A percentile compares a stretch with the other conserved stretches of the same genome.
These are phyloP conservation scores for Neurospora africana DNA, from an alignment of 495 filamentous ascomycete species.

Conservation along the genomic window DNA sequence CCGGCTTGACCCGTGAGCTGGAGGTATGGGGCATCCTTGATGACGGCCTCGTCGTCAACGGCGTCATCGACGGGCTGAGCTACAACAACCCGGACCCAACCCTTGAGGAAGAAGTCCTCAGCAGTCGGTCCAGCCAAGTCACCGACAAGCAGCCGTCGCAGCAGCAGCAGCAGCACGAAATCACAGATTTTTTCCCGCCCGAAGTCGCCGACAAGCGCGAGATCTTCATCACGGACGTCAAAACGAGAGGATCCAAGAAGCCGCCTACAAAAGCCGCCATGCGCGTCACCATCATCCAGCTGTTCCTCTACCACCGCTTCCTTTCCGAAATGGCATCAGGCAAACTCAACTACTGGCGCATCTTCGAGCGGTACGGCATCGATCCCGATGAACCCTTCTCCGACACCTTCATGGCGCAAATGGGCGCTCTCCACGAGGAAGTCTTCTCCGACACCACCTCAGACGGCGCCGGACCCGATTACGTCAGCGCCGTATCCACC, in stretches of 20 bases:
- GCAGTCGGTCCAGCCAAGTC: constrained; percentile 16
- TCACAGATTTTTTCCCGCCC: constrained; percentile 13
- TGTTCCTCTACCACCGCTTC: constrained; percentile 87
- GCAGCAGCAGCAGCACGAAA: constrained; percentile 18
- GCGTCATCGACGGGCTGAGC: constrained; percentile 80
- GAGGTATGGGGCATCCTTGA: constrained; percentile 78
- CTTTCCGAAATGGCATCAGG: constrained; percentile 62
- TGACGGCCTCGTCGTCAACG: constrained; percentile 75
- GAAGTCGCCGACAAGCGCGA: constrained; percentile 13
- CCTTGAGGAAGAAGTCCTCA: constrained; percentile 45
- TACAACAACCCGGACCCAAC: constrained; percentile 63
- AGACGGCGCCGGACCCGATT: background rate
- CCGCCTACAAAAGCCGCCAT: constrained; percentile 59
- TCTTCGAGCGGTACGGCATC: constrained; percentile 63
- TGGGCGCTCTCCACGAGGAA: constrained; percentile 57
- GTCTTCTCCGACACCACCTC: constrained; percentile 32
- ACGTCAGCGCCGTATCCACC: constrained; percentile 23
- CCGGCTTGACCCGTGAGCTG: constrained; percentile 77
- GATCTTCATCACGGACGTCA: constrained; percentile 79
- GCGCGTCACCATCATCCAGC: constrained; percentile 69
- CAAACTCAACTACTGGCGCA: constrained; percentile 51
- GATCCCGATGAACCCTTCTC: constrained; percentile 56
- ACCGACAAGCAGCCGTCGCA: constrained; percentile 8
- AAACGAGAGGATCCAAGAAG: constrained; percentile 58
- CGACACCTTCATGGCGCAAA: constrained; percentile 69